These are phyloP conservation scores for Tritrichomonas foetus DNA, from an alignment of 208 protist genomes.

Conservation along the genomic window DNA sequence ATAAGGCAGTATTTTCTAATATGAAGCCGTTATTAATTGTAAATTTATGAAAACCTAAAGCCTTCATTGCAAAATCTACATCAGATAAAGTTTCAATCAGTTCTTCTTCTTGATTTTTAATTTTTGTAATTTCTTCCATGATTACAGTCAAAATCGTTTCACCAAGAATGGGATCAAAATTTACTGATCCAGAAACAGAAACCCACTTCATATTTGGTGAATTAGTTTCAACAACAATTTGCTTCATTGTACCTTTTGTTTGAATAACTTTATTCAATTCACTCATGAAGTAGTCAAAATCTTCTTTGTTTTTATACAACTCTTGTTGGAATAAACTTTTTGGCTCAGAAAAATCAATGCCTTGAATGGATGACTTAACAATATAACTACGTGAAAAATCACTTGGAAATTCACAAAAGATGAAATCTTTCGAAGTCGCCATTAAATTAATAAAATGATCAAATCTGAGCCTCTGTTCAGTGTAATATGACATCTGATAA, in stretches of 20 bases:
- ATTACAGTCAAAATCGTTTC: not conserved
- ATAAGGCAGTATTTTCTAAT: no score
- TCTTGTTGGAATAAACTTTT: no score
- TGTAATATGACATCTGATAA: not conserved
- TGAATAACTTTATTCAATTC: no score
- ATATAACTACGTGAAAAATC: not conserved
- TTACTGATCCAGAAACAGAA: not conserved
- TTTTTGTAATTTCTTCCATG: not conserved
- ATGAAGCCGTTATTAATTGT: not conserved
- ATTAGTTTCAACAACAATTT: no score
- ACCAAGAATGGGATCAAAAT: not conserved
- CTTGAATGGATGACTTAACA: no score
- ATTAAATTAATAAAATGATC: not conserved
- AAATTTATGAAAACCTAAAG: not conserved
- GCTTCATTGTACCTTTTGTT: no score
- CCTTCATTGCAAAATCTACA: not conserved
- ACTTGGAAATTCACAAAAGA: not conserved
- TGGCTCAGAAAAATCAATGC: no score
- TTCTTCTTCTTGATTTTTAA: not conserved
- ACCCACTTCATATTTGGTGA: no score
- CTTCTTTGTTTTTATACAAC: no score
- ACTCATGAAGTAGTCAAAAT: no score
- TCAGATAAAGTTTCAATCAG: not conserved
- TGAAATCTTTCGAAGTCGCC: not conserved
- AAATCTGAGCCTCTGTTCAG: not conserved